Evolutionary conservation across 2,329 filamentous ascomycete species (phyloP).

Genomic region (Diaporthe humulicola): DNA sequence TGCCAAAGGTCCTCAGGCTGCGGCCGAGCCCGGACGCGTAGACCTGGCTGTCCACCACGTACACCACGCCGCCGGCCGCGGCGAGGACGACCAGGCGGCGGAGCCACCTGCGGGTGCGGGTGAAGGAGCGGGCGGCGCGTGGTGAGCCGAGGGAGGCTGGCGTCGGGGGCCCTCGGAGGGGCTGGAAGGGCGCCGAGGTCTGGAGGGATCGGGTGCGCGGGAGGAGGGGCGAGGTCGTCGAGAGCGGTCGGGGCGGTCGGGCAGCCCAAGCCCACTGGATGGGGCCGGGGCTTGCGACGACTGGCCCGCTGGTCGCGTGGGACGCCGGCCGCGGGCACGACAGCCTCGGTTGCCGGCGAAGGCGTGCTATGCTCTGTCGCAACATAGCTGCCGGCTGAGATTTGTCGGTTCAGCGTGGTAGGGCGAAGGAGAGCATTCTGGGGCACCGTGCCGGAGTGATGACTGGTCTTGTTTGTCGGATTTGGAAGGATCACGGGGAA

Average conservation of each 20-base stretch:
- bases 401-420: slow-evolving; percentile 4
- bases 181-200: slow-evolving; percentile 64
- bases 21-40: slow-evolving; percentile 86
- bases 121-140: slow-evolving; percentile 77
- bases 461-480: not conserved
- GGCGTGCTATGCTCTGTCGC: slow-evolving; percentile 39
- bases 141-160: slow-evolving; percentile 84
- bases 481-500: slow-evolving; percentile 8
- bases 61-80: slow-evolving; percentile 71
- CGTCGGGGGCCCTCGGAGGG: slow-evolving; percentile 78
- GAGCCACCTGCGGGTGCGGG: slow-evolving; percentile 79
- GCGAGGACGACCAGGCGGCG: slow-evolving; percentile 77
- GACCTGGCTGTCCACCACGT: slow-evolving; percentile 77
- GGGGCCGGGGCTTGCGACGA: slow-evolving; percentile 9
- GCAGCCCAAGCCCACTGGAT: slow-evolving; percentile 5
- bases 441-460: not conserved
- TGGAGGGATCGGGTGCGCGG: slow-evolving; percentile 45
- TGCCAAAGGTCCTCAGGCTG: slow-evolving; percentile 84
- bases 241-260: slow-evolving; percentile 17
- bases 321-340: slow-evolving; percentile 8
- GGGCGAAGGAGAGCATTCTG: not conserved
- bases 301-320: slow-evolving; percentile 12
- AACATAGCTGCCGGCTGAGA: slow-evolving; percentile 38
- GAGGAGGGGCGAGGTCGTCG: slow-evolving; percentile 17
- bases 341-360: slow-evolving; percentile 27